These are phyloP conservation scores for Lasiodiplodia sp. DNA, from an alignment of 2,329 filamentous ascomycete genomes.

Conservation along the genomic window DNA sequence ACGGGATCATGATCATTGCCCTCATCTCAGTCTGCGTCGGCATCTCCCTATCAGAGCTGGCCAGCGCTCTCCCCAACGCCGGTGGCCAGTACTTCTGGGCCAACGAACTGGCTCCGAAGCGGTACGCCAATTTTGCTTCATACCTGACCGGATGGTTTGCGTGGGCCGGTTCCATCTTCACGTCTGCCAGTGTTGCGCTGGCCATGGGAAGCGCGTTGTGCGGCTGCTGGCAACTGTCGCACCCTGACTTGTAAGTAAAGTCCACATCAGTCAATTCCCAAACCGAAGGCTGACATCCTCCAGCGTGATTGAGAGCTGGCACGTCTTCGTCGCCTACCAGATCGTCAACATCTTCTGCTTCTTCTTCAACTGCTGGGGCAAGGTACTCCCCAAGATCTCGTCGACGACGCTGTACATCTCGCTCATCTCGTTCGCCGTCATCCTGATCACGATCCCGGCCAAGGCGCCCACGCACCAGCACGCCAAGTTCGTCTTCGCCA, in stretches of 20 bases:
- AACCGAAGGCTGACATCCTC: not conserved
- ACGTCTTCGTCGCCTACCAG: conserved; percentile 55
- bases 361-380: conserved; percentile 56
- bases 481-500: conserved; percentile 60
- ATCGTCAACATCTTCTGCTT: conserved; percentile 57
- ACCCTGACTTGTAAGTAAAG: conserved; percentile 61
- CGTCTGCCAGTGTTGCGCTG: conserved; percentile 60
- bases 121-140: conserved; percentile 54
- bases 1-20: conserved; percentile 57
- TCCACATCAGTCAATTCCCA: conserved; percentile 20
- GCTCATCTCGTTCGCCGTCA: conserved; percentile 56
- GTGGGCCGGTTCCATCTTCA: conserved; percentile 63
- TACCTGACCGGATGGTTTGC: conserved; percentile 61
- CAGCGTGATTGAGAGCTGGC: conserved; percentile 45
- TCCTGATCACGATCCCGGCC: conserved; percentile 57
- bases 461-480: conserved; percentile 53
- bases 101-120: conserved; percentile 55
- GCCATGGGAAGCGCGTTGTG: conserved; percentile 57
- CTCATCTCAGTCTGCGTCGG: conserved; percentile 56
- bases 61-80: conserved; percentile 58
- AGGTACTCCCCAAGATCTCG: conserved; percentile 49
- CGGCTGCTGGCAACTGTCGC: conserved; percentile 60
- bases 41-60: conserved; percentile 56
- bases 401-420: conserved; percentile 55
- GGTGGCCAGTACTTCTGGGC: conserved; percentile 63